Percentiles rank a stretch among this genome's conserved stretches.
These are phyloP conservation scores for Aspergillus ustus DNA, from an alignment of 2,329 filamentous ascomycete species.

Conservation along the genomic window DNA sequence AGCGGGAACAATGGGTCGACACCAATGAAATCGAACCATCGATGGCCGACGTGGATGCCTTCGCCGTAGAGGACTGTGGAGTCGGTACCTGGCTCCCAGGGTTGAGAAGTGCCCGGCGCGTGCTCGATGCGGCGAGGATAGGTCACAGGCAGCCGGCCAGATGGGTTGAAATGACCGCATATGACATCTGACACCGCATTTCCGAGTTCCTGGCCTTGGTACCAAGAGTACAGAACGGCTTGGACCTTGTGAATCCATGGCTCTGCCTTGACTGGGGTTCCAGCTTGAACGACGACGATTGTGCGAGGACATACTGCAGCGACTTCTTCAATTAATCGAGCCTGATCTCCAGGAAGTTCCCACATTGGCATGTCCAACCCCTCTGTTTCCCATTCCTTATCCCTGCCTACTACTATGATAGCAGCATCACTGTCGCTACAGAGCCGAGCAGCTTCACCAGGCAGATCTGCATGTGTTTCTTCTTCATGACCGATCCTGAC, in stretches of 20 bases:
- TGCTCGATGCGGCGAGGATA: too few relatives aligned
- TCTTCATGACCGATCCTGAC: slow-evolving; percentile 3
- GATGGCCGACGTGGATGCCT: too few relatives aligned
- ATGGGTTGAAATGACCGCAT: too few relatives aligned
- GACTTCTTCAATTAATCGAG: not conserved
- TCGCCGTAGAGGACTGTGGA: too few relatives aligned
- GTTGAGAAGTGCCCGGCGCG: too few relatives aligned
- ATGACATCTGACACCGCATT: too few relatives aligned
- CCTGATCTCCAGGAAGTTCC: slow-evolving; percentile 8
- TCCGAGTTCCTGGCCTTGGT: not conserved
- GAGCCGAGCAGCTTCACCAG: not conserved
- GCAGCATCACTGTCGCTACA: not conserved
- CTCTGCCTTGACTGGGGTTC: not conserved
- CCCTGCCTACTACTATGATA: slow-evolving; percentile 5
- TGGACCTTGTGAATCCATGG: slow-evolving; percentile 1
- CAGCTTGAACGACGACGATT: slow-evolving; percentile 3
- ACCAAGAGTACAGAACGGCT: slow-evolving; percentile 4
- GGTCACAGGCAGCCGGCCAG: too few relatives aligned
- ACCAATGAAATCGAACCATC: too few relatives aligned
- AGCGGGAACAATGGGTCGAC: too few relatives aligned
- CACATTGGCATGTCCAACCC: slow-evolving; percentile 3
- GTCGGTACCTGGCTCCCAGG: too few relatives aligned
- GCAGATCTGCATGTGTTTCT: not conserved
- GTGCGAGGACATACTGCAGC: not conserved
- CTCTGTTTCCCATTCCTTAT: slow-evolving; percentile 14